These are phyloP conservation scores for Yamagishiella unicocca DNA, from an alignment of 139 green algal species.

Conservation along the genomic window DNA sequence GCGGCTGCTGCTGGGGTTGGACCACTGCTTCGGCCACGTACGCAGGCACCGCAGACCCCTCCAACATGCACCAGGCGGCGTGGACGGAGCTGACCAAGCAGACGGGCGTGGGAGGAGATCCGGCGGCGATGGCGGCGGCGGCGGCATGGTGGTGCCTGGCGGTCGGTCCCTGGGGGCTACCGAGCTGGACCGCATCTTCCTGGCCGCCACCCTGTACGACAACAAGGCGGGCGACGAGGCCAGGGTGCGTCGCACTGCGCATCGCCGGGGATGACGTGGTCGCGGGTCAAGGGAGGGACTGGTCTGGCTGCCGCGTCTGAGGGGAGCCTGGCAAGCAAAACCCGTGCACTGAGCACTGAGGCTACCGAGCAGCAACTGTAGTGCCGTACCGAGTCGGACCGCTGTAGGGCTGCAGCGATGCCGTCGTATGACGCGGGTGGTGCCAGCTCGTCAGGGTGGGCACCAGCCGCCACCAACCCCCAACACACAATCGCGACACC, in stretches of 20 bases:
- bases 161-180: constrained; percentile 52
- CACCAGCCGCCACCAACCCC: no score
- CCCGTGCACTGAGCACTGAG: background rate
- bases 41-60: constrained; percentile 38
- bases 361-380: no score
- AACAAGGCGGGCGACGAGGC: constrained; percentile 25
- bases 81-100: constrained; percentile 61
- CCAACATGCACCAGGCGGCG: constrained; percentile 56
- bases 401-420: no score
- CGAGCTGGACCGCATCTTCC: constrained; percentile 77
- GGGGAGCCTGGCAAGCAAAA: background rate
- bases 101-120: background rate
- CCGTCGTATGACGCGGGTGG: no score
- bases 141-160: constrained; percentile 29
- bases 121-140: constrained; percentile 12
- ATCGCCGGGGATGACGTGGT: background rate
- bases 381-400: no score
- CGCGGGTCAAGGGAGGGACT: background rate
- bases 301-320: background rate
- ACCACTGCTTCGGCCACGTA: constrained; percentile 48
- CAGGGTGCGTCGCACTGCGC: background rate
- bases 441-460: no score
- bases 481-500: no score
- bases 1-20: constrained; percentile 43
- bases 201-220: constrained; percentile 51